phyloP scores from a whole-genome alignment of 352 stramenopile species.

The Globisporangium nodosum region DNA sequence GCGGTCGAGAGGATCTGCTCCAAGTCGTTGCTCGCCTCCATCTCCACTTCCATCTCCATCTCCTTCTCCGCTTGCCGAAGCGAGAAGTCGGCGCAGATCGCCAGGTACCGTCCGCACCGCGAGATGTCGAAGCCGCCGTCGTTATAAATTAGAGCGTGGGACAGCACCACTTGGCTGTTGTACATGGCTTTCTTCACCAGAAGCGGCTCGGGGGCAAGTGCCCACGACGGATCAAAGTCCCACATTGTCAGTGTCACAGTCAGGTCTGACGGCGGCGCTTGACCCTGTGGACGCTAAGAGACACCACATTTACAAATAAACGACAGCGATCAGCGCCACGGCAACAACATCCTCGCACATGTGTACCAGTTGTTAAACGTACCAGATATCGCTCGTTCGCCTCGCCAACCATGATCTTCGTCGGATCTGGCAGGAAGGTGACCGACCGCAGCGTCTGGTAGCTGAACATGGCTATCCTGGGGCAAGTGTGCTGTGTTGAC shows the following conservation, averaged over 20 bases:
- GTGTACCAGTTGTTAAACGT: constrained; percentile 8
- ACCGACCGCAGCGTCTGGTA: constrained; percentile 91
- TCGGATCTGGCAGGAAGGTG: constrained; percentile 89
- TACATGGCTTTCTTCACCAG: constrained; percentile 81
- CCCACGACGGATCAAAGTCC: constrained; percentile 90
- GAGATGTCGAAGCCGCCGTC: constrained; percentile 97
- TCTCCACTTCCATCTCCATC: constrained; percentile 72
- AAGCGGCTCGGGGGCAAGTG: constrained; percentile 59
- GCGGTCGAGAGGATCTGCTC: constrained; percentile 66
- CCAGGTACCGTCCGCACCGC: constrained; percentile 90
- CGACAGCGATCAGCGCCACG: not conserved
- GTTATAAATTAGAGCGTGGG: constrained; percentile 95
- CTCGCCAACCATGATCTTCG: constrained; percentile 92
- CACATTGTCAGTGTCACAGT: constrained; percentile 94
- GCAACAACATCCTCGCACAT: not conserved
- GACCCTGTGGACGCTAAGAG: constrained; percentile 61
- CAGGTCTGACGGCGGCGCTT: constrained; percentile 76
- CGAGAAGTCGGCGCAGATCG: constrained; percentile 94
- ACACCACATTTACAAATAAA: constrained; percentile 2
- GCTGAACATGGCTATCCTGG: constrained; percentile 85
- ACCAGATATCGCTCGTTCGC: constrained; percentile 89
- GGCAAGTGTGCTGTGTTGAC: constrained; percentile 52
- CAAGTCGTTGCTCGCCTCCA: constrained; percentile 65
- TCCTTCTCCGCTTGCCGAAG: constrained; percentile 85
- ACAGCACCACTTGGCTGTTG: constrained; percentile 80